A percentile compares a stretch with the other conserved stretches of the same genome.
Evolutionary conservation across 371 early-diverging fungal species (phyloP).

Genomic region (Aphelidium insulamus): DNA sequence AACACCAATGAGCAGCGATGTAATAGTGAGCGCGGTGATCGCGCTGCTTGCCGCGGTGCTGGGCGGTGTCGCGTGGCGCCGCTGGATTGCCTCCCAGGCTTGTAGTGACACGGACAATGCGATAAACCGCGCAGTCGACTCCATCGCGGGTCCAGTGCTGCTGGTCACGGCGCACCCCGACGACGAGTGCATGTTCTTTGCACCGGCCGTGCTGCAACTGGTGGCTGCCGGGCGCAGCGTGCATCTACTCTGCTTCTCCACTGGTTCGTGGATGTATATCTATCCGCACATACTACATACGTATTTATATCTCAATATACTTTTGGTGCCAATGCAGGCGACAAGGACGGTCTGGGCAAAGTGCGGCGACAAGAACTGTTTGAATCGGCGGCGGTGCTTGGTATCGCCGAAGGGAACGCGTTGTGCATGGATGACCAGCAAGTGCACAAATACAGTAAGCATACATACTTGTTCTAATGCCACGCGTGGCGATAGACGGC

Average conservation of each 20-base stretch:
- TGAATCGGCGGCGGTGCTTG: constrained; percentile 37
- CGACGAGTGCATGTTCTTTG: constrained; percentile 99
- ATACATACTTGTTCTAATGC: constrained; percentile 5
- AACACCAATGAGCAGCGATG: too few relatives aligned
- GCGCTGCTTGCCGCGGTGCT: too few relatives aligned
- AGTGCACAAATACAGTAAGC: constrained; percentile 5
- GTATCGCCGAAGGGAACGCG: constrained; percentile 30
- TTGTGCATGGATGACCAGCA: constrained; percentile 40
- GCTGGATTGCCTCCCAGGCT: too few relatives aligned
- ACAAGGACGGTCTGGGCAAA: constrained; percentile 50
- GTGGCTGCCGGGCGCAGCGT: constrained; percentile 20
- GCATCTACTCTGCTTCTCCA: constrained; percentile 61
- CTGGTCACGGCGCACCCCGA: constrained; percentile 95
- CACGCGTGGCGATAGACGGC: constrained; percentile 13
- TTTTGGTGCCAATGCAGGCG: constrained; percentile 17
- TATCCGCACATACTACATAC: background rate
- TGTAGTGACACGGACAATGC: too few relatives aligned
- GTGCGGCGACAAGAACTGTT: constrained; percentile 54
- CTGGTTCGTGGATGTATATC: constrained; percentile 20
- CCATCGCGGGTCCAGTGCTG: too few relatives aligned
- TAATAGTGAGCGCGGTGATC: too few relatives aligned
- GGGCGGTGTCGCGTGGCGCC: too few relatives aligned
- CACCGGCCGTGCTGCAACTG: constrained; percentile 49
- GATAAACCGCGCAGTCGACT: too few relatives aligned
- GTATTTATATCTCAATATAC: background rate